Evolutionary conservation across 2,329 filamentous ascomycete species (phyloP).

Genomic region (Stromatinia cepivora): DNA sequence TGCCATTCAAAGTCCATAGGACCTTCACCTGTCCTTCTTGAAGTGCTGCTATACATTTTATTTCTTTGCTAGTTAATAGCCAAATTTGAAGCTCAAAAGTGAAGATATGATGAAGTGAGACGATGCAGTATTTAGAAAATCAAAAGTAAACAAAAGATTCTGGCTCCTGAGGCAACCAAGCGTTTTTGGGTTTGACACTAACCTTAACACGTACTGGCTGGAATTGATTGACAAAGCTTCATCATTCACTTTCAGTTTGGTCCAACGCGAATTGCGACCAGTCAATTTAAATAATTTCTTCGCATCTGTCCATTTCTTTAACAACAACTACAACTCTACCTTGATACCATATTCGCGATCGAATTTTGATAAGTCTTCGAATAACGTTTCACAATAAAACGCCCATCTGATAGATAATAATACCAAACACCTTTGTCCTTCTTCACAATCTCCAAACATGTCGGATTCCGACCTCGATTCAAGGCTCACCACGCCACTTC

Average conservation of each 20-base stretch:
- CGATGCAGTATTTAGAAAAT: neutral
- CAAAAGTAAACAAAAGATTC: slow-evolving; percentile 24
- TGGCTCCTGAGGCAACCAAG: slow-evolving; percentile 25
- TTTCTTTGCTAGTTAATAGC: neutral
- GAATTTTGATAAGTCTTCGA: neutral
- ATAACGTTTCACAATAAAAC: neutral
- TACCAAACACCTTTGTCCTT: slow-evolving; percentile 8
- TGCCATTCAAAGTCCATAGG: slow-evolving; percentile 70
- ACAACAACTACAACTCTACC: neutral
- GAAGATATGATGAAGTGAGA: slow-evolving; percentile 1
- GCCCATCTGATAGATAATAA: neutral
- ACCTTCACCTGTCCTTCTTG: slow-evolving; percentile 58
- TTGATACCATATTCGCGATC: neutral
- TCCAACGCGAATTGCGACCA: slow-evolving; percentile 10
- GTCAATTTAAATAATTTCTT: slow-evolving; percentile 11
- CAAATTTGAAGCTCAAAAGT: slow-evolving; percentile 9
- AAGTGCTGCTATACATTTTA: slow-evolving; percentile 45
- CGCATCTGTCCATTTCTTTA: slow-evolving; percentile 11
- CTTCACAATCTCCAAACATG: slow-evolving; percentile 30
- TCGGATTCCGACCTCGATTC: slow-evolving; percentile 36
- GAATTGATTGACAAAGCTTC: slow-evolving; percentile 17
- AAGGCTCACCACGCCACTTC: slow-evolving; percentile 31
- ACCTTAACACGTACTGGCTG: slow-evolving; percentile 5
- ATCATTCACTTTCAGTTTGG: slow-evolving; percentile 11
- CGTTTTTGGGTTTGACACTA: slow-evolving; percentile 26